Evolutionary conservation across 1,139 yeast genomes (phyloP).

Genomic region (Wickerhamiella infanticola): DNA sequence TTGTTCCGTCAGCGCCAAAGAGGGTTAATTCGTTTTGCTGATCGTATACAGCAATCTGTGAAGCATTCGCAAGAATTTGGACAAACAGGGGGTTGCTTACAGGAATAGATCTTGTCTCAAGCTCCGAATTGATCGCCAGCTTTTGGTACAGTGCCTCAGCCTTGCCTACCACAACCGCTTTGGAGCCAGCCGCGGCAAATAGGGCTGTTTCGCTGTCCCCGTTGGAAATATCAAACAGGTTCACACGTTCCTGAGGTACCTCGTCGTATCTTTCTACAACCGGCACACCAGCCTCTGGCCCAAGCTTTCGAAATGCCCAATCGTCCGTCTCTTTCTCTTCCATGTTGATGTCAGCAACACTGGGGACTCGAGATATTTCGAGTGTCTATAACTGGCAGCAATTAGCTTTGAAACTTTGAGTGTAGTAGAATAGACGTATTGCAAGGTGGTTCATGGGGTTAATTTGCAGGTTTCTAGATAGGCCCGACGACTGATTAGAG

Average conservation of each 20-base stretch:
- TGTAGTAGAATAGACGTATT: no score
- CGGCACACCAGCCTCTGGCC: constrained; percentile 10
- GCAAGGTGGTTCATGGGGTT: no score
- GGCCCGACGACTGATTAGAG: no score
- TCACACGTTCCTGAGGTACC: constrained; percentile 5
- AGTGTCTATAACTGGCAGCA: no score
- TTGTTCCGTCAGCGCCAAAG: constrained; percentile 2
- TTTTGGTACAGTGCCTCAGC: constrained; percentile 4
- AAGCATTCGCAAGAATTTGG: constrained; percentile 4
- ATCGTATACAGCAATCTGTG: constrained; percentile 6
- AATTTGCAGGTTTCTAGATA: no score
- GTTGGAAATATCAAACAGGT: constrained; percentile 2
- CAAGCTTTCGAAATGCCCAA: constrained; percentile 13
- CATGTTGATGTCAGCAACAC: constrained; percentile 2
- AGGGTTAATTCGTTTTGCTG: constrained; percentile 1
- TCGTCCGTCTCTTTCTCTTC: constrained; percentile 10
- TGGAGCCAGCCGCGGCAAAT: constrained; percentile 11
- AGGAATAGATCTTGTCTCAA: background rate
- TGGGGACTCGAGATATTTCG: no score
- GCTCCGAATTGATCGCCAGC: constrained; percentile 1
- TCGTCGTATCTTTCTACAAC: constrained; percentile 5
- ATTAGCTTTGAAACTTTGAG: no score
- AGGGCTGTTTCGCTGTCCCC: constrained; percentile 1
- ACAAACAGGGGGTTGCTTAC: background rate
- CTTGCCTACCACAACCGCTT: constrained; percentile 8